phyloP scores from a whole-genome alignment of 208 protist genomes.

The Endotrypanum monterogeii region DNA sequence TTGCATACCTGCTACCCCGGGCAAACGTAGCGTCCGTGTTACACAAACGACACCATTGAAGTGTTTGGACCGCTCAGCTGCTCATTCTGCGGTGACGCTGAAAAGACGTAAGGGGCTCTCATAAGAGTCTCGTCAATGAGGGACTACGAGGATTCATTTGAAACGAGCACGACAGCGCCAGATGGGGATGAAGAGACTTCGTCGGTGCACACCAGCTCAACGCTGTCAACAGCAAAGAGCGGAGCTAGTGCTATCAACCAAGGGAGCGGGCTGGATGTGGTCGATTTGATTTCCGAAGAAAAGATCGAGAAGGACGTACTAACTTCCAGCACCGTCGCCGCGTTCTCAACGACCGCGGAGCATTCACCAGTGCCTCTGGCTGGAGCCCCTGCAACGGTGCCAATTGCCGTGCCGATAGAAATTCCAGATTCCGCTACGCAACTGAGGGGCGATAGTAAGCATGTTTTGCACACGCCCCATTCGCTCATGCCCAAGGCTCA shows the following conservation, averaged over 20 bases:
- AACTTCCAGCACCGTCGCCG: background rate
- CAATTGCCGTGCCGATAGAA: background rate
- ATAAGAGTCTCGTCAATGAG: constrained; percentile 33
- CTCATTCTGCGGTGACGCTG: background rate
- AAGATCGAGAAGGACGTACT: background rate
- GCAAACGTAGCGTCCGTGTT: background rate
- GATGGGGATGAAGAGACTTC: constrained; percentile 5
- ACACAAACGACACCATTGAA: background rate
- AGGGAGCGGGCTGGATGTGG: background rate
- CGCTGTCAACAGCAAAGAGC: background rate
- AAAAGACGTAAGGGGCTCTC: background rate
- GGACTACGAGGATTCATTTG: constrained; percentile 76
- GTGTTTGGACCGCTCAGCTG: background rate
- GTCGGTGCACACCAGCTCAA: constrained; percentile 1
- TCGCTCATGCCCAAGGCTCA: background rate
- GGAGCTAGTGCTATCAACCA: background rate
- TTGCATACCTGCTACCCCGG: background rate
- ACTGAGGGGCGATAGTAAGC: background rate
- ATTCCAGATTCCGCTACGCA: background rate
- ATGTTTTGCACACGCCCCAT: background rate
- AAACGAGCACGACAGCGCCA: constrained; percentile 36
- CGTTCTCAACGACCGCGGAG: background rate
- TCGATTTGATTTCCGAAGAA: background rate
- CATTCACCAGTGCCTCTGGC: background rate
- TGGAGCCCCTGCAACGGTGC: background rate